Evolutionary conservation across 1,139 yeast genomes (phyloP).

Genomic region (Suhomyces bolitotheri): DNA sequence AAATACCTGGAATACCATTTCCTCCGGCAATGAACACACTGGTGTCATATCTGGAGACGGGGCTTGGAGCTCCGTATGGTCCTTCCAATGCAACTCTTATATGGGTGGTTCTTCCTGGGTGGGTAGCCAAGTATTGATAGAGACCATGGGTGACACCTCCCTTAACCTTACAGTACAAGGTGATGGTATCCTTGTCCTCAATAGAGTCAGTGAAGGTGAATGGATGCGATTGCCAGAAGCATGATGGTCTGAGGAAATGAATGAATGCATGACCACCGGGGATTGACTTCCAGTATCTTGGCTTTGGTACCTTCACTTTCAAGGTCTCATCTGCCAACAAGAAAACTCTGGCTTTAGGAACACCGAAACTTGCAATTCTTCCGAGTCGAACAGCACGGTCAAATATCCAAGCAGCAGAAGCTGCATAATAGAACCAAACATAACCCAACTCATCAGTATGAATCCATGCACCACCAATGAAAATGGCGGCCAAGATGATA

Average conservation of each 20-base stretch:
- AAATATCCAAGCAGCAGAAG: slow-evolving; percentile 44
- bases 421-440: slow-evolving; percentile 38
- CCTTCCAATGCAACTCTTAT: slow-evolving; percentile 47
- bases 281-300: slow-evolving; percentile 40
- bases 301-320: slow-evolving; percentile 41
- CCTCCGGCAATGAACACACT: slow-evolving; percentile 48
- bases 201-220: slow-evolving; percentile 29
- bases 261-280: slow-evolving; percentile 58
- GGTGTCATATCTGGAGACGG: slow-evolving; percentile 35
- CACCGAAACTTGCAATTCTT: slow-evolving; percentile 39
- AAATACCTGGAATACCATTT: slow-evolving; percentile 50
- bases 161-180: slow-evolving; percentile 37
- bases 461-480: slow-evolving; percentile 44
- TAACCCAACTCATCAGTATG: slow-evolving; percentile 46
- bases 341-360: slow-evolving; percentile 36
- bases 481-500: slow-evolving; percentile 41
- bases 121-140: slow-evolving; percentile 23
- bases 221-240: slow-evolving; percentile 46
- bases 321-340: slow-evolving; percentile 42
- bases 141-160: slow-evolving; percentile 37
- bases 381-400: slow-evolving; percentile 41
- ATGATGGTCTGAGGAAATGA: slow-evolving; percentile 36
- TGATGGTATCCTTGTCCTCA: slow-evolving; percentile 25
- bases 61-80: slow-evolving; percentile 44
- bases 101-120: slow-evolving; percentile 25